phyloP scores from a whole-genome alignment of 495 filamentous ascomycete genomes.

The Daldinia vernicosa region DNA sequence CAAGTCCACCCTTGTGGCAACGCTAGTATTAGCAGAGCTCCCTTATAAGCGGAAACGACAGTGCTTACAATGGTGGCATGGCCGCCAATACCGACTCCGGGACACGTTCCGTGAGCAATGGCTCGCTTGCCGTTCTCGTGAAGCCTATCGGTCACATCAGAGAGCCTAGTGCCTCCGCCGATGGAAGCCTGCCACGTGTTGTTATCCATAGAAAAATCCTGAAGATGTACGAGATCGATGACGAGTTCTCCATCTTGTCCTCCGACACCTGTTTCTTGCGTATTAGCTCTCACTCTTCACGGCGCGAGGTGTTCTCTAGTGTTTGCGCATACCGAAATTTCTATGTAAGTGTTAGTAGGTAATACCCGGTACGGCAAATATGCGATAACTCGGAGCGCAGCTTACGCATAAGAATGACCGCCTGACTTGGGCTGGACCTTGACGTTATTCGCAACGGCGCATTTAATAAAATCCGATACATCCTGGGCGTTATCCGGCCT shows the following conservation, averaged over 20 bases:
- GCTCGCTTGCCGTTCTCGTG: constrained; percentile 69
- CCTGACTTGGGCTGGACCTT: constrained; percentile 76
- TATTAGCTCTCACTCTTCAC: constrained; percentile 22
- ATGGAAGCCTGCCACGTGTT: constrained; percentile 67
- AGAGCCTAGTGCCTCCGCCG: constrained; percentile 70
- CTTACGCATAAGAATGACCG: constrained; percentile 74
- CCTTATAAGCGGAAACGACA: neutral
- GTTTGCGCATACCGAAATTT: constrained; percentile 47
- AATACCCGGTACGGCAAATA: neutral
- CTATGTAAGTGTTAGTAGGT: constrained; percentile 30
- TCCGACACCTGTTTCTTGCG: constrained; percentile 59
- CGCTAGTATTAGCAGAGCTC: constrained; percentile 21
- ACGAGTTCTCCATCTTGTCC: constrained; percentile 64
- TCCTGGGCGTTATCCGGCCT: constrained; percentile 66
- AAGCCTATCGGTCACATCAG: constrained; percentile 67
- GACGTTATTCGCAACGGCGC: constrained; percentile 60
- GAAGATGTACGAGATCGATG: constrained; percentile 65
- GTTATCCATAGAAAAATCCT: constrained; percentile 63
- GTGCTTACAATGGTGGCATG: constrained; percentile 67
- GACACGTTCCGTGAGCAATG: constrained; percentile 72
- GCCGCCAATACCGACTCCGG: constrained; percentile 73
- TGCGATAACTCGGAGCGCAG: neutral
- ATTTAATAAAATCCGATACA: constrained; percentile 67
- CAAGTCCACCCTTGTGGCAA: constrained; percentile 57
- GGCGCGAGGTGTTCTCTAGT: neutral